phyloP scores from a whole-genome alignment of 768 basidiomycete genomes.

The Pulveroboletus ravenelii region DNA sequence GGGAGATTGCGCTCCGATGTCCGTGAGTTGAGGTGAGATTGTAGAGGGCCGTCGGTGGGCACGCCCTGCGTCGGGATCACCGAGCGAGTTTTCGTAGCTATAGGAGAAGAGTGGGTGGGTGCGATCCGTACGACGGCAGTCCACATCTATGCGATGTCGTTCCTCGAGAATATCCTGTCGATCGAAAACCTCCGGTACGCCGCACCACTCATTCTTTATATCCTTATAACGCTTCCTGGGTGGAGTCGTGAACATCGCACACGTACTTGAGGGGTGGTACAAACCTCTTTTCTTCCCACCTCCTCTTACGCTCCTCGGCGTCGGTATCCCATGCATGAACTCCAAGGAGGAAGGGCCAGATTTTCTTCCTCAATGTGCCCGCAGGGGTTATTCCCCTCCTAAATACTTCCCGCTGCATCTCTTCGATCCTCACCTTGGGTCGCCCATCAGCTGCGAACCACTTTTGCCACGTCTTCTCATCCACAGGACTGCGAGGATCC shows the following conservation, averaged over 20 bases:
- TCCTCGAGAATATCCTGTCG: conserved; percentile 81
- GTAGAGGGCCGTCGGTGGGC: conserved; percentile 53
- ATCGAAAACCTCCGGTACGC: conserved; percentile 76
- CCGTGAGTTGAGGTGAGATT: conserved; percentile 68
- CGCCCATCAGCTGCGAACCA: conserved; percentile 77
- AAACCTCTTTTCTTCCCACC: conserved; percentile 65
- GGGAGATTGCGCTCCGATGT: conserved; percentile 83
- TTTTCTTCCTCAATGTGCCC: conserved; percentile 56
- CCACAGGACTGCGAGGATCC: conserved; percentile 73
- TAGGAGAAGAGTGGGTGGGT: conserved; percentile 84
- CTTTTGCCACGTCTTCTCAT: conserved; percentile 62
- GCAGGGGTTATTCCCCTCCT: conserved; percentile 59
- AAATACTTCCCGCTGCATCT: conserved; percentile 76
- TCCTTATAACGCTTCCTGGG: conserved; percentile 64
- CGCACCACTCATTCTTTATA: conserved; percentile 79
- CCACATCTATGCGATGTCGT: conserved; percentile 92
- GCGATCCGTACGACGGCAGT: conserved; percentile 93
- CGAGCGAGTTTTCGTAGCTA: conserved; percentile 31
- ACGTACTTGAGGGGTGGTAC: conserved; percentile 9
- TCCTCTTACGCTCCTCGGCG: conserved; percentile 49
- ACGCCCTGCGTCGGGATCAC: conserved; percentile 51
- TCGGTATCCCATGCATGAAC: conserved; percentile 79
- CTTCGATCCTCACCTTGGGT: conserved; percentile 60
- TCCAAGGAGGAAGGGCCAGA: conserved; percentile 90
- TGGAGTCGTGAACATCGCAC: conserved; percentile 6